These are phyloP conservation scores for Capsella rubella DNA, from an alignment of 441 rosid species.

Conservation along the genomic window DNA sequence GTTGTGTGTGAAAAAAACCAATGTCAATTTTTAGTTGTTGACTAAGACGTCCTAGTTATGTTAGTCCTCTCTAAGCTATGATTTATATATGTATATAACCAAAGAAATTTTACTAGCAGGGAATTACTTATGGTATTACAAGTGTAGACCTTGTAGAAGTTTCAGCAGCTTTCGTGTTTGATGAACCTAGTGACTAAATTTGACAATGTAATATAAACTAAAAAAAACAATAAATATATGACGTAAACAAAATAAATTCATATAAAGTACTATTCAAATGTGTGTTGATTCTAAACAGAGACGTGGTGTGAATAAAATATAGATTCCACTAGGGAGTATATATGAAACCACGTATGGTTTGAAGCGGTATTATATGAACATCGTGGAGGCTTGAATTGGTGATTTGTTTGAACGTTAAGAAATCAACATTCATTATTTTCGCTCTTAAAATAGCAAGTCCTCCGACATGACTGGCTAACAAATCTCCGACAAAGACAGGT, in stretches of 20 bases:
- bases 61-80: neutral
- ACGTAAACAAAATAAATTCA: neutral
- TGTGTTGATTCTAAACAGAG: neutral
- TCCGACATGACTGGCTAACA: constrained; percentile 6
- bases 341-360: neutral
- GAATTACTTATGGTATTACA: neutral
- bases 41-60: neutral
- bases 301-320: constrained; percentile 17
- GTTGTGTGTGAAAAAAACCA: neutral
- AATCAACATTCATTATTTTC: neutral
- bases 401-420: constrained; percentile 30
- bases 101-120: neutral
- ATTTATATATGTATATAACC: neutral
- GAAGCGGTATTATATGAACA: neutral
- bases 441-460: constrained; percentile 1
- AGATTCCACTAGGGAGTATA: neutral
- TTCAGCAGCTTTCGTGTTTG: constrained; percentile 10
- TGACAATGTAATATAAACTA: neutral
- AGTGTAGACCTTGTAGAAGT: neutral
- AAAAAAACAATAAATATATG: neutral
- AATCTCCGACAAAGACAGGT: constrained; percentile 25
- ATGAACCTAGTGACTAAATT: neutral
- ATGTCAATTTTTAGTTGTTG: neutral
- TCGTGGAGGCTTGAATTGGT: constrained; percentile 8
- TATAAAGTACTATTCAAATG: neutral